Percentiles rank a stretch among this genome's conserved stretches.
Evolutionary conservation across 2,329 filamentous ascomycete species (phyloP).

Genomic region (Didymosphaeria variabile): DNA sequence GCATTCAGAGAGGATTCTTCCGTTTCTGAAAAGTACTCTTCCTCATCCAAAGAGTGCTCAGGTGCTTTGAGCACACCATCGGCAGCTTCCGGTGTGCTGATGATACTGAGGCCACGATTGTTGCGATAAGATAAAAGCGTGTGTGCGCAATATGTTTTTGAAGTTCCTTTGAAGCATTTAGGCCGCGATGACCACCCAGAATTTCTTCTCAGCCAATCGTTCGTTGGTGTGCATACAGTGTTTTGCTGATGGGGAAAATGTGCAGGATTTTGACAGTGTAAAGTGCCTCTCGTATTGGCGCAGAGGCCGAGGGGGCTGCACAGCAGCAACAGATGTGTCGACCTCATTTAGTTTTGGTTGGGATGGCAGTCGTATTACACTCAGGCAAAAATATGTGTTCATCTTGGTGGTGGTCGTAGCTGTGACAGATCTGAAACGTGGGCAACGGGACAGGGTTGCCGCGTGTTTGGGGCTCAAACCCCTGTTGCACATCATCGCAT

Average conservation of each 20-base stretch:
- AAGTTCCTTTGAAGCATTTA: constrained; percentile 20
- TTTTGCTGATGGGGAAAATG: constrained; percentile 15
- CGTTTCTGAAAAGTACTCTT: neutral
- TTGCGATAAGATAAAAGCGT: constrained; percentile 24
- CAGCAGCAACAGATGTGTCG: neutral
- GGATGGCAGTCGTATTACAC: neutral
- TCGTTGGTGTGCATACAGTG: constrained; percentile 1
- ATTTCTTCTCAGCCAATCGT: neutral
- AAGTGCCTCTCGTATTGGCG: neutral
- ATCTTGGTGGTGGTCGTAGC: neutral
- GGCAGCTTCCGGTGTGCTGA: constrained; percentile 29
- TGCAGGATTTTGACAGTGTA: constrained; percentile 16
- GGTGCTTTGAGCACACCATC: constrained; percentile 25
- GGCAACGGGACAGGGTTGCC: neutral
- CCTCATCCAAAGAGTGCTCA: neutral
- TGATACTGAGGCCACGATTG: constrained; percentile 31
- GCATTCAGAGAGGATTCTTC: neutral
- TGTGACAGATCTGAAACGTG: constrained; percentile 8
- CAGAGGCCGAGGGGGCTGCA: neutral
- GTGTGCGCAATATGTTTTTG: constrained; percentile 29
- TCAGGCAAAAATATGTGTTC: neutral
- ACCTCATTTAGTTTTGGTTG: neutral
- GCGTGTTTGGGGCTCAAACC: neutral
- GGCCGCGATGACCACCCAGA: constrained; percentile 5
- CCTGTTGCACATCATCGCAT: neutral